Base-by-base conservation (phyloP, 352 stramenopile species). In the Phytophthora melonis region DNA sequence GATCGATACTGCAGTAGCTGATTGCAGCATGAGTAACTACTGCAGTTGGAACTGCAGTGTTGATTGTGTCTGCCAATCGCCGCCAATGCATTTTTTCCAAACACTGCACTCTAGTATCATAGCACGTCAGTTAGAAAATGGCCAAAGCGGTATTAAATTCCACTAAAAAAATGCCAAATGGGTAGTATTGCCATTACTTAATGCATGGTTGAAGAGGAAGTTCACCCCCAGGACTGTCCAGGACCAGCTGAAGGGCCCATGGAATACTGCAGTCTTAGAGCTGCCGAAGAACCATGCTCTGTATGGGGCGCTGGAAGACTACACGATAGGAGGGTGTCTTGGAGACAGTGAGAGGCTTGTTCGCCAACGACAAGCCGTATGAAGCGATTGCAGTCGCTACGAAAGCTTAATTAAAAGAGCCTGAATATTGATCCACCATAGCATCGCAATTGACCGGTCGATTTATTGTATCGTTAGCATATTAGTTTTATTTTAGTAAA, bases 61-160 rank as follows among this genome's bases (percentile, higher is more conserved):
- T 21, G 10, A 52, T 52, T 52, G n/a, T 52, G 14, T n/a, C 10
- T 52, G 11, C n/a, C 43, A 52, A 52, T 18, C 43, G 43, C 43
- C n/a, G 43, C 43, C 43, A 52, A 52, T 52, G 27, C 43, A 52
- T 52, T 52, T 52, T 52, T 52, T 52, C 10, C 43, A 23, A 52
- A 43, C 34, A 43, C 34, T 25, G 23, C 23, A 25, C 23, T 25
- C 23, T 25, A 25, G 23, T 25, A 25, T 25, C 23, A 25, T 25
- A 25, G 23, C 23, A 25, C 23, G 23, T 25, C 23, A 25, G 23
- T 25, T 25, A 25, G 23, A 25, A 25, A 25, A 25, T 25, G 23
- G 23, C 23, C 23, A 25, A 25, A 25, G 23, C 23, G 23, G 23
- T 25, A 2, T 25, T 25, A 25, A 25, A 25, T 25, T 25, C 23